Base-by-base conservation (phyloP, 2,329 filamentous ascomycete species). In the Exophiala xenobiotica region DNA sequence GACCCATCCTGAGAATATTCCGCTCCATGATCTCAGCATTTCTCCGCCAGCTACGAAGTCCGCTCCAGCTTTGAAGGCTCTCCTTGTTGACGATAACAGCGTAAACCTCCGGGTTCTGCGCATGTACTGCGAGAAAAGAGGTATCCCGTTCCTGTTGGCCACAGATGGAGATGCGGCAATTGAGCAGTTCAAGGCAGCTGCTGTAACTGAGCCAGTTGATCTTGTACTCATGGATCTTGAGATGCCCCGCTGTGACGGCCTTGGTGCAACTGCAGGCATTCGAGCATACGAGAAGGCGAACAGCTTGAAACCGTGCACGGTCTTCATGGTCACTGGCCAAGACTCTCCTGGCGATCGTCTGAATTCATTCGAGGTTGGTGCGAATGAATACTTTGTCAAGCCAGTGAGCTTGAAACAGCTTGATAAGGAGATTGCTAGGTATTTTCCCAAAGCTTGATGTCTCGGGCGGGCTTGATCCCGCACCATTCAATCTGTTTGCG, bases 31-130 rank as follows among this genome's bases (percentile, higher is more conserved):
- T 14, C 39, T 42, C 39, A 42, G 18, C 14, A 3, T 23, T 2
- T 24, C 16, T 42, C 24, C 16, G 8, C 19, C 20, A n/a, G 2
- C 3, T 6, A 14, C 11, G 33, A 26, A 20, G 18, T 4, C 37
- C 14, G 14, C 22, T 49, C 22, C 23, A 14, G 3, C 44, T 4
- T 18, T 48, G 3, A 48, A 27, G 29, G 51, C 29, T 7, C 27
- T 49, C 5, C n/a, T 53, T 8, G 51, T 58, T 3, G 61, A 63
- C 37, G 61, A 63, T 29, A 63, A 63, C 31, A 22, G 41, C 6
- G 40, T 63, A 44, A 63, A 62, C 40, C 47, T 62, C 12, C 55
- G 49, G 8, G 47, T 63, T 11, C 48, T 63, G 49, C 52, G 60
- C 24, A 56, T 53, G 24, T 63, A 62, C 43, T 63, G 58, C 53